Conservation (phyloP, 2,329 filamentous ascomycete species). For the Mycosphaerella sp. region DNA sequence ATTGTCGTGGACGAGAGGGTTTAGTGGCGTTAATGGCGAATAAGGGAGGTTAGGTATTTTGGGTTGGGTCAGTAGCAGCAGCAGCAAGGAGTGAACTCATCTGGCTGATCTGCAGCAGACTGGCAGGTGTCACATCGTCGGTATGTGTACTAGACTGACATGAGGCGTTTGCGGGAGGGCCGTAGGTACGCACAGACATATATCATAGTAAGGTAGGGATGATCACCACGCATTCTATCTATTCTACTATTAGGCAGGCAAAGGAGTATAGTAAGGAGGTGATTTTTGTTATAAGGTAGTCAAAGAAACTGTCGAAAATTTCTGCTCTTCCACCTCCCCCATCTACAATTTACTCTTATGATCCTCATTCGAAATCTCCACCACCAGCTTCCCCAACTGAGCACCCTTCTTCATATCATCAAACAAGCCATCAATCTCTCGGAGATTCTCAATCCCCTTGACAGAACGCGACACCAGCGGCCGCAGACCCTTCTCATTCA, state of each 20-base stretch:
- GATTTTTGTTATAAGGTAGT: no score
- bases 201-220: no score
- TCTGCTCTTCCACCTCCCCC: no score
- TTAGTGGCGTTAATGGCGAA: no score
- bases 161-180: no score
- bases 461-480: constrained; percentile 68
- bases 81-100: background rate
- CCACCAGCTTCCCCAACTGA: constrained; percentile 90
- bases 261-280: no score
- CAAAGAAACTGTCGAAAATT: no score
- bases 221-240: no score
- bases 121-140: constrained; percentile 1
- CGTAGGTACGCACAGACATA: no score
- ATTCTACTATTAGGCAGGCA: no score
- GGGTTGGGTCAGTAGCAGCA: background rate
- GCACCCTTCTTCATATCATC: constrained; percentile 77
- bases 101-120: constrained; percentile 7
- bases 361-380: constrained; percentile 52
- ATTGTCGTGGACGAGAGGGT: background rate
- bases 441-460: constrained; percentile 65
- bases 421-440: constrained; percentile 76
- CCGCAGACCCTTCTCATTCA: constrained; percentile 63
- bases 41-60: background rate
- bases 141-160: no score
- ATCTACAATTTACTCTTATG: constrained; percentile 28